phyloP scores from a whole-genome alignment of 2,329 filamentous ascomycete genomes.

The Tolypocladium ovalisporum region DNA sequence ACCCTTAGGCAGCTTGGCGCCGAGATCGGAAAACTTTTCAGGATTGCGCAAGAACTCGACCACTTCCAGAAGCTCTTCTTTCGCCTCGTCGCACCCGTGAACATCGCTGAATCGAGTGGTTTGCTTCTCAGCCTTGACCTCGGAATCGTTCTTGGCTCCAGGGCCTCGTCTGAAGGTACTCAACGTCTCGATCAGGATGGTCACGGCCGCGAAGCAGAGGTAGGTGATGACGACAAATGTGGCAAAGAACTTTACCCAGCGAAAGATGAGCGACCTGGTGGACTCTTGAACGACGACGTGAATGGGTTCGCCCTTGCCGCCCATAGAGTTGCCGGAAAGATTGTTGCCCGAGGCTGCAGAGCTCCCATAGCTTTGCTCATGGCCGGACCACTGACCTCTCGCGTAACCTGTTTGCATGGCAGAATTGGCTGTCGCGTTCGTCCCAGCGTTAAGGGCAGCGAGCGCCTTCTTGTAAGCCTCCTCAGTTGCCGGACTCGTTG shows the following conservation, averaged over 20 bases:
- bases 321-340: constrained; percentile 30
- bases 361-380: constrained; percentile 17
- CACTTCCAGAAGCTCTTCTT: constrained; percentile 93
- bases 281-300: constrained; percentile 95
- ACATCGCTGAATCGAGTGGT: constrained; percentile 87
- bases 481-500: constrained; percentile 67
- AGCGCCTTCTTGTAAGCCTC: constrained; percentile 70
- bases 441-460: constrained; percentile 19
- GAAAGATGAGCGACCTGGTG: constrained; percentile 66
- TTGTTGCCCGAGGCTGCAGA: constrained; percentile 11
- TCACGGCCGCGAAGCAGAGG: constrained; percentile 66
- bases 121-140: constrained; percentile 88
- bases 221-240: constrained; percentile 73
- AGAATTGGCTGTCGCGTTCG: constrained; percentile 13
- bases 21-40: constrained; percentile 84
- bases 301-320: constrained; percentile 73
- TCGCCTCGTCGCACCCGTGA: constrained; percentile 94
- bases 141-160: constrained; percentile 60
- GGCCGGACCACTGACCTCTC: constrained; percentile 16
- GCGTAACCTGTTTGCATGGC: constrained; percentile 10
- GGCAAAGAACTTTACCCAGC: constrained; percentile 80
- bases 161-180: constrained; percentile 66
- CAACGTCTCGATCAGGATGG: constrained; percentile 71
- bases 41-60: constrained; percentile 94
- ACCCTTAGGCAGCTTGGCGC: constrained; percentile 94